Conservation (phyloP, 2,329 filamentous ascomycete genomes). For the Fonsecaea nubica region DNA sequence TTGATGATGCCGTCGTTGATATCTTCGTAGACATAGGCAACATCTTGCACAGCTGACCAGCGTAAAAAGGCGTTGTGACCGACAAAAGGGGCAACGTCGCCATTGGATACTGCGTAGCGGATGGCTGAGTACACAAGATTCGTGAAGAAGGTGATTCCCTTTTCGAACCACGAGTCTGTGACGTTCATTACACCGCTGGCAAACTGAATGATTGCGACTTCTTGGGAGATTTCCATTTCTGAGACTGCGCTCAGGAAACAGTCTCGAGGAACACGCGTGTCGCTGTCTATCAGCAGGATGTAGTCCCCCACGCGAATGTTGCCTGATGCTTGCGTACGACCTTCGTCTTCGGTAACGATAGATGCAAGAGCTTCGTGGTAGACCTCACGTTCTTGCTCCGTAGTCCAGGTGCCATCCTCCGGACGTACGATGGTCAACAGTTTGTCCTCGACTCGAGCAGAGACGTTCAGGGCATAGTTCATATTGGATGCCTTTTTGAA, state of each 20-base stretch:
- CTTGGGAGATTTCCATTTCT: constrained; percentile 73
- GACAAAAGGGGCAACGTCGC: constrained; percentile 76
- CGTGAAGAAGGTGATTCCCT: constrained; percentile 79
- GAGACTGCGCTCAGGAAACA: constrained; percentile 72
- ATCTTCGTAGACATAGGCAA: constrained; percentile 57
- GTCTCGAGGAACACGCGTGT: constrained; percentile 71
- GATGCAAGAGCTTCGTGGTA: constrained; percentile 60
- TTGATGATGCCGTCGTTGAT: constrained; percentile 58
- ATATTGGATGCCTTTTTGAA: constrained; percentile 80
- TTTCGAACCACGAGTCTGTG: constrained; percentile 74
- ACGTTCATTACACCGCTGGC: constrained; percentile 80
- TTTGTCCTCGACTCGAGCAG: constrained; percentile 67
- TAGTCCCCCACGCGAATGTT: constrained; percentile 86
- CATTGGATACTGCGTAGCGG: constrained; percentile 71
- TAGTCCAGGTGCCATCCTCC: constrained; percentile 39
- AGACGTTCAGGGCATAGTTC: constrained; percentile 72
- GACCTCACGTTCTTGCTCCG: constrained; percentile 49
- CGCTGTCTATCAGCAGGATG: constrained; percentile 72
- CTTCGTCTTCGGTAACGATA: constrained; percentile 61
- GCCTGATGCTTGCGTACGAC: constrained; percentile 72
- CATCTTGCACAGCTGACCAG: constrained; percentile 69
- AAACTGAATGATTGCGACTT: constrained; percentile 75
- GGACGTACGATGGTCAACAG: constrained; percentile 45
- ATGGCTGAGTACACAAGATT: constrained; percentile 78
- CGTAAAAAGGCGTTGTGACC: constrained; percentile 78